Base-by-base conservation (phyloP, 2,329 filamentous ascomycete genomes). In the Mycosphaerelloides madeirae region DNA sequence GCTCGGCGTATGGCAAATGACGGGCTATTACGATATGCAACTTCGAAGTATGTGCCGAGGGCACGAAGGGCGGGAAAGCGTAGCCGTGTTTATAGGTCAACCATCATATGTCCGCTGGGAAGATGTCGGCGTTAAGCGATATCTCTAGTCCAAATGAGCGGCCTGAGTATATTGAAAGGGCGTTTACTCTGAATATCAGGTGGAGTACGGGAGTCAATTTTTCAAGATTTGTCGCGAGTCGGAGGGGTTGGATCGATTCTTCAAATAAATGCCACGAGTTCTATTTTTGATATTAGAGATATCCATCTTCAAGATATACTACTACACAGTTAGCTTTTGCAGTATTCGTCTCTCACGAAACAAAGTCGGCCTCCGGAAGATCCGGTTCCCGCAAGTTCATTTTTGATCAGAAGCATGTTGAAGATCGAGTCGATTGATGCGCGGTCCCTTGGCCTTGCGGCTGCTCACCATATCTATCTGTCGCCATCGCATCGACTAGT, bases 191-290 rank as follows among this genome's bases (percentile, higher is more conserved):
- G 15, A 66, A 68, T 48, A 45, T 71, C 1, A 53, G 69, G 34
- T 68, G 61, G 58, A 71, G 68, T 44, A 67, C 68, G 25, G 52
- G 66, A 37, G 43, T 72, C 45, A 73, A 73, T 44, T 59, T 68
- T 0, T 59, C 62, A n/a, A 62, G 54, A 18, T 39, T 73, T 19
- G 36, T 72, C 4, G 55, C 65, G 9, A 68, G 67, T 0, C 44
- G 58, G 8, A 59, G 50, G 53, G 63, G 45, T 57, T 67, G 52
- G n/a, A 48, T 50, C 13, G 56, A 58, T 18, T 28, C 14, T 12
- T 39, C n/a, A n/a, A n/a, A n/a, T n/a, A n/a, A n/a, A n/a, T n/a
- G n/a, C n/a, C n/a, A n/a, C n/a, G n/a, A n/a, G n/a, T n/a, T n/a
- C n/a, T n/a, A n/a, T n/a, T n/a, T n/a, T n/a, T n/a, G n/a, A n/a